phyloP scores from a whole-genome alignment of 2,329 filamentous ascomycete genomes.

The Aureobasidium sp. region DNA sequence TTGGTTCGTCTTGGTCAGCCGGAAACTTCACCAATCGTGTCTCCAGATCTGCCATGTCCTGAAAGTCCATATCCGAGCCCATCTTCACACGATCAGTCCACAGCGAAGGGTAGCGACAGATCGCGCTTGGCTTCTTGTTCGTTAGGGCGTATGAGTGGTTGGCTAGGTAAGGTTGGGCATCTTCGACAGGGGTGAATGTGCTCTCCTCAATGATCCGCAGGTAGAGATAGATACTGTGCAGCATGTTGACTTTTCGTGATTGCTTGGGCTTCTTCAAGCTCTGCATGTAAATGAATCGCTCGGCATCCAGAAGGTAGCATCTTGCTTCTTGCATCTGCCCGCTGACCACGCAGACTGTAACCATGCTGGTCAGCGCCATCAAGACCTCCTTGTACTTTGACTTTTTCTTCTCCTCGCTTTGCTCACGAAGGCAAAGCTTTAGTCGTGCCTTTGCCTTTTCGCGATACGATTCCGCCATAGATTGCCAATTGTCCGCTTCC shows the following conservation, averaged over 20 bases:
- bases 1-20: conserved; percentile 18
- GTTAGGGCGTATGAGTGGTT: conserved; percentile 22
- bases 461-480: conserved; percentile 3
- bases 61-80: not conserved
- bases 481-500: conserved; percentile 1
- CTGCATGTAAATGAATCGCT: conserved; percentile 31
- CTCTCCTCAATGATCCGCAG: conserved; percentile 28
- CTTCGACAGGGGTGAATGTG: conserved; percentile 15
- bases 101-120: conserved; percentile 16
- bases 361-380: conserved; percentile 15
- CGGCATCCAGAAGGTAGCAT: conserved; percentile 34
- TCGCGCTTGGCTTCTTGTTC: conserved; percentile 15
- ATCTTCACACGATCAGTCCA: conserved; percentile 28
- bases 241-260: conserved; percentile 32
- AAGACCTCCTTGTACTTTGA: conserved; percentile 14
- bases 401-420: conserved; percentile 3
- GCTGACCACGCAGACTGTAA: conserved; percentile 20
- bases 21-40: conserved; percentile 26
- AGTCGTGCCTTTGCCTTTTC: conserved; percentile 10
- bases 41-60: conserved; percentile 31
- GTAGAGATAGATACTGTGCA: conserved; percentile 37
- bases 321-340: conserved; percentile 25
- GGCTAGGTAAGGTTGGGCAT: conserved; percentile 27
- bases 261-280: conserved; percentile 31
- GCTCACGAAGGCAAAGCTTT: conserved; percentile 6